Base-by-base conservation (phyloP, 768 basidiomycete genomes). In the Leccinum truebloodii region DNA sequence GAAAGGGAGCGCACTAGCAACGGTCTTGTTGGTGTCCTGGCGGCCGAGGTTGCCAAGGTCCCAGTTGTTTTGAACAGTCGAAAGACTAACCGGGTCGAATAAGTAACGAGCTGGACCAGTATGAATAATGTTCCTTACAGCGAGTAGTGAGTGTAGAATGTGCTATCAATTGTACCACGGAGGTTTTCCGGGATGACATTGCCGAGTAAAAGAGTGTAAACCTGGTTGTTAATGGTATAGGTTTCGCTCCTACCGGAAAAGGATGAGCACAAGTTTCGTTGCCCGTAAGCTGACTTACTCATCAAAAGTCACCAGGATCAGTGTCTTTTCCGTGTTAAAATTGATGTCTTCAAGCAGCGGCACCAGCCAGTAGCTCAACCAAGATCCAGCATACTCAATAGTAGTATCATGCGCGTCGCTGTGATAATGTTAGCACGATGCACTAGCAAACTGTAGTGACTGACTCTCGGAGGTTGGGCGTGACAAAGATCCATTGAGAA, bases 121-220 rank as follows among this genome's bases (percentile, higher is more conserved):
- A 44, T 10, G 20, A 46, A 34, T 10, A 16, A 0, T 10, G n/a
- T 28, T 32, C 4, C 71, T 69, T 52, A 74, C 50, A 72, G 66
- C 3, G 84, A 86, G 73, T 86, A 87, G 70, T 88, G 86, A 1
- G 81, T 81, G 71, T 88, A 87, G 73, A 80, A 85, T 6, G 77
- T 81, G 49, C 69, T 34, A 72, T 88, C 86, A 9, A 70, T 77
- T 2, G 79, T 84, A 24, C 80, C 80, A 22, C 71, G 61, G 24
- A 81, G 69, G 9, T 62, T 51, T 13, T 66, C 30, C 2, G 85
- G 86, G 26, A 87, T 65, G 22, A 76, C 82, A 39, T 72, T 73
- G 41, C 82, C 81, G 37, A 83, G 69, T 24, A 84, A 72, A 51
- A 85, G 39, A 5, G 77, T 67, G 60, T 71, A 79, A 49, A 87